phyloP scores from a whole-genome alignment of 805 yeast species.

The Jamesozyma piceae region DNA sequence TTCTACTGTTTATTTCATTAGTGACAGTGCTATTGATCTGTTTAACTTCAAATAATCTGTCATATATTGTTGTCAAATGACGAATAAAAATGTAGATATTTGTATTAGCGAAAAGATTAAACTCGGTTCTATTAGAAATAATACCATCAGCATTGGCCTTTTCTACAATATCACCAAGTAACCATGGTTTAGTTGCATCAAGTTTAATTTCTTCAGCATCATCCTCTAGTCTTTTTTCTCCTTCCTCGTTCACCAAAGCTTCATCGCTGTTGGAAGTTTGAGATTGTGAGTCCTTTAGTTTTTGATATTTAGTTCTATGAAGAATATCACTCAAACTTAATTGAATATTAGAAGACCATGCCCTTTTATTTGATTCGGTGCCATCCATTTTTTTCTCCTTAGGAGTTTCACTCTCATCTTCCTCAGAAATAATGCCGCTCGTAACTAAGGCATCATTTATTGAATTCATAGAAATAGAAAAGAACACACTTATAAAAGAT shows the following conservation, averaged over 20 bases:
- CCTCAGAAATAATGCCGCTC: constrained; percentile 7
- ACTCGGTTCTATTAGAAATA: constrained; percentile 40
- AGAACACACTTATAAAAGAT: constrained; percentile 63
- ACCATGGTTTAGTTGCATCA: constrained; percentile 29
- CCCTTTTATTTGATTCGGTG: constrained; percentile 26
- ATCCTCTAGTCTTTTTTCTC: constrained; percentile 27
- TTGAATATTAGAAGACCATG: constrained; percentile 14
- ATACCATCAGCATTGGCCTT: constrained; percentile 25
- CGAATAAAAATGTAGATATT: constrained; percentile 85
- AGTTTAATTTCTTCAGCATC: constrained; percentile 23
- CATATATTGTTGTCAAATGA: constrained; percentile 70
- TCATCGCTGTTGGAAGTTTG: constrained; percentile 12
- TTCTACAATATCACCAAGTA: constrained; percentile 27
- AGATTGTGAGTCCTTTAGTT: constrained; percentile 13
- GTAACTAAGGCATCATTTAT: constrained; percentile 35
- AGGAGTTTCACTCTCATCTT: constrained; percentile 3
- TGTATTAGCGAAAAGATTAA: constrained; percentile 79
- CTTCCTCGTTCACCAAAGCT: constrained; percentile 15
- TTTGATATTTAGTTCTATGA: constrained; percentile 35
- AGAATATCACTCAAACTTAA: constrained; percentile 19
- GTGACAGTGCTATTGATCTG: constrained; percentile 57
- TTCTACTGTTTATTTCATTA: constrained; percentile 58
- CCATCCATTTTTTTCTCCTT: constrained; percentile 14
- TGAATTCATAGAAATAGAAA: constrained; percentile 44
- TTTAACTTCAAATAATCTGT: constrained; percentile 72